These are phyloP conservation scores for Cairneyella variabilis DNA, from an alignment of 495 filamentous ascomycete species.

Conservation along the genomic window DNA sequence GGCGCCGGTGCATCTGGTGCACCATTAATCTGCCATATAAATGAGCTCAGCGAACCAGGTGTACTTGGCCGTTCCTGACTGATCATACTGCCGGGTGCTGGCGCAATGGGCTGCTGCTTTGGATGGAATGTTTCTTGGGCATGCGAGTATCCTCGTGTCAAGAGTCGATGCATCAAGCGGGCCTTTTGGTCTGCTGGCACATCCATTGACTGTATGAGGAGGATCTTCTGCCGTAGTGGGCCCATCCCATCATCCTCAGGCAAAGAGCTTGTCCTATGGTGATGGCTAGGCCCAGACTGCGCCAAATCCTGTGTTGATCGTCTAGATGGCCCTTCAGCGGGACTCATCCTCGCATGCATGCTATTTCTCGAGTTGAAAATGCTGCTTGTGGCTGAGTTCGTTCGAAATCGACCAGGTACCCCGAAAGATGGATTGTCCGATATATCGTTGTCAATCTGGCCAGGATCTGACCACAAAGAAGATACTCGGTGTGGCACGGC, in stretches of 20 bases:
- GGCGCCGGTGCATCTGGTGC: constrained; percentile 32
- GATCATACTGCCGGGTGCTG: constrained; percentile 33
- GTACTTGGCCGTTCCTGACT: constrained; percentile 35
- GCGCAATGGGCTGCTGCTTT: constrained; percentile 27
- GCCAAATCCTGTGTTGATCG: constrained; percentile 9
- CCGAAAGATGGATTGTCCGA: constrained; percentile 25
- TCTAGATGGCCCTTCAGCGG: constrained; percentile 20
- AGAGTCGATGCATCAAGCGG: constrained; percentile 72
- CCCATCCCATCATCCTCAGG: constrained; percentile 95
- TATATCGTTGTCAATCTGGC: constrained; percentile 17
- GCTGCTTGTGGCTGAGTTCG: constrained; percentile 10
- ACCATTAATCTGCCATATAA: constrained; percentile 33
- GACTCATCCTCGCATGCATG: constrained; percentile 25
- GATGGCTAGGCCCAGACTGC: constrained; percentile 18
- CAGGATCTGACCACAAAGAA: constrained; percentile 9
- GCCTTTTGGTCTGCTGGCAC: constrained; percentile 74
- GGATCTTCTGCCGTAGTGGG: constrained; percentile 67
- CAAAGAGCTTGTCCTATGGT: constrained; percentile 37
- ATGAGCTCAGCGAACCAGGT: constrained; percentile 29
- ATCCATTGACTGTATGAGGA: constrained; percentile 64
- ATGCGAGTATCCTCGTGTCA: constrained; percentile 71
- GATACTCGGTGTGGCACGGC: constrained; percentile 5
- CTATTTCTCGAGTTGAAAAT: constrained; percentile 8
- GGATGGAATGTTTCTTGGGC: constrained; percentile 36
- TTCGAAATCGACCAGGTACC: constrained; percentile 20